Base-by-base conservation (phyloP, 2,329 filamentous ascomycete genomes). In the Scytalidium sp. region DNA sequence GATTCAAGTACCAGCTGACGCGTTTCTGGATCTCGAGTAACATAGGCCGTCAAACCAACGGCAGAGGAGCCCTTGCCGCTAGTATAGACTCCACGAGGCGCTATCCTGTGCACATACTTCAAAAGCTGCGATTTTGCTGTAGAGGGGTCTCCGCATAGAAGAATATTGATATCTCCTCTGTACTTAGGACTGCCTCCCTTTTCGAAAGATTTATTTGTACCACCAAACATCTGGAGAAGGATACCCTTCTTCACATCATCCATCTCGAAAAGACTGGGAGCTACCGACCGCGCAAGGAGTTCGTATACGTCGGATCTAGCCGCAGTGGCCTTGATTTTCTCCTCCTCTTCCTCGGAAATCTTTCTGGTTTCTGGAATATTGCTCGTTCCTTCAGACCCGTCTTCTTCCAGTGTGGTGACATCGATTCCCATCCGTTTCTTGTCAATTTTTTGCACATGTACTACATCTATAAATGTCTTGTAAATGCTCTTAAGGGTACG, bases 191-290 rank as follows among this genome's bases (percentile, higher is more conserved):
- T 96, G 50, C 92, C 94, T 49, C 94, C 94, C 70, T 97, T 97
- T 51, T 96, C 83, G 68, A 99, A 99, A 1, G 89, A 90, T 73
- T 99, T 99, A 76, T 99, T 99, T 27, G 94, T 96, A 50, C 94
- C 94, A 32, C 94, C 93, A 66, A 99, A 99, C 39, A 99, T 82
- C 64, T 99, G 94, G 3, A 99, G 83, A 10, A 99, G 76, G 54
- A 99, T 97, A 10, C 94, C 94, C 72, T 99, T 99, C 78, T 99
- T 99, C 43, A 97, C 91, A 63, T 99, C 94, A 59, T 99, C 94
- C 85, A 96, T 88, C 70, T 99, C 94, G 72, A 95, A 97, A 63
- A 99, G 87, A 52, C 92, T 97, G 13, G 94, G 94, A 2, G 94
- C 94, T 22, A 99, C 76, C 1, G 93, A 97, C 32, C 93, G 84